Evolutionary conservation across 2,329 filamentous ascomycete genomes (phyloP).

Genomic region (Escovopsis sp.): DNA sequence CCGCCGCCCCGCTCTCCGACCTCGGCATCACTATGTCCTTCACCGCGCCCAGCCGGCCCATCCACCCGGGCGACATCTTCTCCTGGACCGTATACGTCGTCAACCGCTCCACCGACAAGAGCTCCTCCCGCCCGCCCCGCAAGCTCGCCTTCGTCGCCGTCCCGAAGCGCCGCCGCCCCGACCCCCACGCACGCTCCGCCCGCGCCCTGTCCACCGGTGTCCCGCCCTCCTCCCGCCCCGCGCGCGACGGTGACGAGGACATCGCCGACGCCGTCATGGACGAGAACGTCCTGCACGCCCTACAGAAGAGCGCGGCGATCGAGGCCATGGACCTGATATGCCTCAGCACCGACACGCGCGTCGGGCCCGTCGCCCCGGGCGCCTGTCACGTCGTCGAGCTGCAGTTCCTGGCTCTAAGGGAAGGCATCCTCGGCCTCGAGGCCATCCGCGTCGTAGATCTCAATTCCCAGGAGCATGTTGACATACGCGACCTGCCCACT

Average conservation of each 20-base stretch:
- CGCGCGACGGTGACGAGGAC: slow-evolving; percentile 19
- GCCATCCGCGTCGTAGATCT: slow-evolving; percentile 61
- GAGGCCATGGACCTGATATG: slow-evolving; percentile 58
- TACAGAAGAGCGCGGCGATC: slow-evolving; percentile 50
- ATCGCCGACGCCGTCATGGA: slow-evolving; percentile 55
- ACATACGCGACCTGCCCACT: slow-evolving; percentile 59
- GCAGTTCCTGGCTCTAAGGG: slow-evolving; percentile 52
- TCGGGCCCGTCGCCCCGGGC: slow-evolving; percentile 57
- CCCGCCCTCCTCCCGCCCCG: slow-evolving; percentile 3
- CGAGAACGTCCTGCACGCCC: slow-evolving; percentile 55
- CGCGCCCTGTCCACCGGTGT: slow-evolving; percentile 37
- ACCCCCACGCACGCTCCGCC: slow-evolving; percentile 35
- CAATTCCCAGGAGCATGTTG: slow-evolving; percentile 59
- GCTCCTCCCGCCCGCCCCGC: slow-evolving; percentile 30
- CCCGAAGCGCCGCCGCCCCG: slow-evolving; percentile 47
- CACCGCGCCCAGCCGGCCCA: slow-evolving; percentile 39
- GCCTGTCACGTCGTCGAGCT: slow-evolving; percentile 62
- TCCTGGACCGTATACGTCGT: slow-evolving; percentile 61
- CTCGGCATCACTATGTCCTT: slow-evolving; percentile 67
- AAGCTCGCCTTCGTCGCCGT: slow-evolving; percentile 58
- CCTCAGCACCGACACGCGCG: slow-evolving; percentile 56
- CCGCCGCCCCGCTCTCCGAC: slow-evolving; percentile 36
- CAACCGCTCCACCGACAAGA: slow-evolving; percentile 44
- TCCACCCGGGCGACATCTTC: slow-evolving; percentile 53
- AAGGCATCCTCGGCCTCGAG: slow-evolving; percentile 56